Base-by-base conservation (phyloP, 2,329 filamentous ascomycete species). In the Aspergillus sp. region DNA sequence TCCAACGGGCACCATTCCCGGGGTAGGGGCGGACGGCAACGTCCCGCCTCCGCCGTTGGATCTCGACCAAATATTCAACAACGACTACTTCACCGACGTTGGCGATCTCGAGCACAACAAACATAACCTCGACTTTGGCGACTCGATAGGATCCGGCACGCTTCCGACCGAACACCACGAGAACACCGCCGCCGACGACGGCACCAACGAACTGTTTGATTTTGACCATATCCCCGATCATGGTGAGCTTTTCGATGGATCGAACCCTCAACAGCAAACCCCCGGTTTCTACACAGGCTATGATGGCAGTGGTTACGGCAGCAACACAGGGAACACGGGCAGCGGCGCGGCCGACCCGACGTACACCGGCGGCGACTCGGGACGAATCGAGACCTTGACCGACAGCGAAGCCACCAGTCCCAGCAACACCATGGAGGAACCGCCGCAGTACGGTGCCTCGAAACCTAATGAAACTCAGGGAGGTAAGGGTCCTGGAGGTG, bases 1-100 rank as follows among this genome's bases (percentile, higher is more conserved):
- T 63, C 91, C 91, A 0, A 89, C 84, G 0, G 91, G 90, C 4
- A 81, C 83, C 14, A 89, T 96, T 32, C 88, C 90, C 1, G 89
- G 89, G 4, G 70, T 94, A 4, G 64, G 61, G 31, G 71, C 75
- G 34, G 73, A 74, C 25, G 68, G 68, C 13, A 70, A 63, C 32
- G 67, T 79, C 2, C 71, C 70, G 4, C 73, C 73, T 21, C 73
- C 75, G 1, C 68, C 72, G 3, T 73, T 84, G 34, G 81, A 85
- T 55, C 74, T 85, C 2, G 80, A 83, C 58, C 72, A 75, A n/a
- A 82, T 85, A 55, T 78, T 85, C 54, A 79, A 81, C 57, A 78
- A 78, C 21, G 80, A 83, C 57, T 83, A 80, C 60, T 83, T 82
- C 56, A 74, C 76, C 19, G 74, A 77, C 47, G 64, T 73, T 45